Conservation (phyloP, 345 rosid genomes). For the Limnanthes douglasii region DNA sequence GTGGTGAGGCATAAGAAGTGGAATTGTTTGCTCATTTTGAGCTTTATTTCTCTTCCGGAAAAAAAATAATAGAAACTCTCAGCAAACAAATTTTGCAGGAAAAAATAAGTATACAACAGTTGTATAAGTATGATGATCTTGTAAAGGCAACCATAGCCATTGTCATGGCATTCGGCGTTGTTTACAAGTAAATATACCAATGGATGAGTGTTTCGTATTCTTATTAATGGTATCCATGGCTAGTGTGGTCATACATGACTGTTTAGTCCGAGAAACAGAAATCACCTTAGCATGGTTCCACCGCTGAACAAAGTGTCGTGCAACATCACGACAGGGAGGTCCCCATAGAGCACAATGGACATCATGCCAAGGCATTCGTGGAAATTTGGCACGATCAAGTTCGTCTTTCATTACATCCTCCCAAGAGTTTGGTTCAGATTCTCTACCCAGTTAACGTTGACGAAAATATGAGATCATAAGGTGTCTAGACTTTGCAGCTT, state of each 20-base stretch:
- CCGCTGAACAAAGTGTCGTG: constrained; percentile 86
- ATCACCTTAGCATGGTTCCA: constrained; percentile 97
- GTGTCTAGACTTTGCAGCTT: too few relatives aligned
- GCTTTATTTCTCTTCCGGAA: constrained; percentile 71
- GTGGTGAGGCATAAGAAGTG: constrained; percentile 84
- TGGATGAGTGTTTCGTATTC: too few relatives aligned
- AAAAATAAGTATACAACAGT: not conserved
- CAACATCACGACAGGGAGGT: constrained; percentile 83
- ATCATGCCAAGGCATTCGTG: constrained; percentile 99
- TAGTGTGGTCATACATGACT: too few relatives aligned
- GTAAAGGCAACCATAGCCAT: too few relatives aligned
- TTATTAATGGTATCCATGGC: too few relatives aligned
- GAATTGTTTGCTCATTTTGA: constrained; percentile 64
- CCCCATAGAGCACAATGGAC: constrained; percentile 97
- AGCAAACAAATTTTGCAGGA: constrained; percentile 2
- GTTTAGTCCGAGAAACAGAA: not conserved
- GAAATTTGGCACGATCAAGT: constrained; percentile 53
- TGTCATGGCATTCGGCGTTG: too few relatives aligned
- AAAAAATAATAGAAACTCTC: constrained; percentile 3
- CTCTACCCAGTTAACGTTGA: constrained; percentile 29
- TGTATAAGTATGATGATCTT: not conserved
- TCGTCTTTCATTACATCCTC: constrained; percentile 82
- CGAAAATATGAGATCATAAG: not conserved
- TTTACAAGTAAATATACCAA: too few relatives aligned
- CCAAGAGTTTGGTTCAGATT: constrained; percentile 97